Evolutionary conservation across 2,329 filamentous ascomycete genomes (phyloP), one percentile per base, ranked within the genome.

Genomic region (Hymenoscyphus fraxineus): DNA sequence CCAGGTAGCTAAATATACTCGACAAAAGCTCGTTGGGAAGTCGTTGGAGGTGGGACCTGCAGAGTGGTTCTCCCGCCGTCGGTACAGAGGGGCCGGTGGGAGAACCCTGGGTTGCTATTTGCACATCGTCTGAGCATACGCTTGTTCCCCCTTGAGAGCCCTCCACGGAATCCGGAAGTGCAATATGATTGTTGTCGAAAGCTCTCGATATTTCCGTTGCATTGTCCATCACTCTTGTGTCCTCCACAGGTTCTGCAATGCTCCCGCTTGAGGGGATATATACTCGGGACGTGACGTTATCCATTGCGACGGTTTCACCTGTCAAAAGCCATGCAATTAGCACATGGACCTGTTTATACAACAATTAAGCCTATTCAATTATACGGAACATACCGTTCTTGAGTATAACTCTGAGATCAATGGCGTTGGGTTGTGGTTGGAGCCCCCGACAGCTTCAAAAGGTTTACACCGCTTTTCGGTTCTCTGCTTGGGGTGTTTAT

Each of bases 1-100:
- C 80, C 58, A 90, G 78, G 70, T 81, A 81, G n/a, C 75, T 76
- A 69, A 90, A 79, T 68, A 90, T 82, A 2, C 83, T 78, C 61
- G 81, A 74, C 27, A 88, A 76, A 57, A 90, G 76, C 76, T 91
- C 88, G 67, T 83, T 85, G 1, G 87, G 88, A 22, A 90, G 79
- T 56, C 57, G 59, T 57, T 69, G 59, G 47, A 75, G 70, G 10
- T 69, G 64, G 9, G 60, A 60, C n/a, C 35, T 54, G 27, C 54
- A 10, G 16, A 32, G 27, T 12, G 27, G 54, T 27, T 31, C 32
- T 32, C 35, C 19, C 16, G 44, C 15, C 13, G 44, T 57, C 27
- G 54, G 35, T 27, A 51, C 6, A n/a, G 41, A n/a, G 16, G 16
- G 41, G 16, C n/a, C 41, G 44, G n/a, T 22, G 19, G 19, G n/a